These are phyloP conservation scores for Salix arbutifolia DNA, from an alignment of 345 rosid species.

Conservation along the genomic window DNA sequence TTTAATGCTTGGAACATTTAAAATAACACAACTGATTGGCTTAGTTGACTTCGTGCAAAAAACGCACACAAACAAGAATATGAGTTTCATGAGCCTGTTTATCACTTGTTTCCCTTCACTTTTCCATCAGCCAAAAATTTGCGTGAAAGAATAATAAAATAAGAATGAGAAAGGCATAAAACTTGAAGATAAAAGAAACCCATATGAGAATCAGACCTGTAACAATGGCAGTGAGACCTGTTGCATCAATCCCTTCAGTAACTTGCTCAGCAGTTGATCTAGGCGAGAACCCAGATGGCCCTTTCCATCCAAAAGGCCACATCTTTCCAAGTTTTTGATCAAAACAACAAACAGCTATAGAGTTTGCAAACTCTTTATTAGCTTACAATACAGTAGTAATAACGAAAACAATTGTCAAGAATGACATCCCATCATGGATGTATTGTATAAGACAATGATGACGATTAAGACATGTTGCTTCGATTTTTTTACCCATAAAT, in stretches of 20 bases:
- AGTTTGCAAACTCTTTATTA: background rate
- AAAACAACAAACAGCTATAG: background rate
- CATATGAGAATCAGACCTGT: slow-evolving; percentile 24
- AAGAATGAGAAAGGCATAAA: background rate
- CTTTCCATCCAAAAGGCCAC: slow-evolving; percentile 34
- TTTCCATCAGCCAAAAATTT: background rate
- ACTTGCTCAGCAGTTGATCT: slow-evolving; percentile 45
- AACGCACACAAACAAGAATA: background rate
- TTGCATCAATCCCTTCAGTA: slow-evolving; percentile 42
- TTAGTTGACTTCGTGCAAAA: background rate
- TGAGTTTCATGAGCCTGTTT: background rate
- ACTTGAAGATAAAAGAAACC: background rate
- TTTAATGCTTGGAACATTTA: background rate
- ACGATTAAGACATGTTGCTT: background rate
- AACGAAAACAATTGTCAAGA: background rate
- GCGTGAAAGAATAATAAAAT: background rate
- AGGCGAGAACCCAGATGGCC: slow-evolving; percentile 38
- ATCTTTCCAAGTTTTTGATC: background rate
- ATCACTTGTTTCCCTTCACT: background rate
- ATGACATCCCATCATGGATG: background rate
- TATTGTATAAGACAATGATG: background rate
- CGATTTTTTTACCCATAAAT: no score
- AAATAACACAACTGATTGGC: background rate
- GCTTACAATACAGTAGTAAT: no score
- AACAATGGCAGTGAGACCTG: slow-evolving; percentile 48